Base-by-base conservation (phyloP, 441 rosid genomes). In the Bocquillonia castaneifolia region DNA sequence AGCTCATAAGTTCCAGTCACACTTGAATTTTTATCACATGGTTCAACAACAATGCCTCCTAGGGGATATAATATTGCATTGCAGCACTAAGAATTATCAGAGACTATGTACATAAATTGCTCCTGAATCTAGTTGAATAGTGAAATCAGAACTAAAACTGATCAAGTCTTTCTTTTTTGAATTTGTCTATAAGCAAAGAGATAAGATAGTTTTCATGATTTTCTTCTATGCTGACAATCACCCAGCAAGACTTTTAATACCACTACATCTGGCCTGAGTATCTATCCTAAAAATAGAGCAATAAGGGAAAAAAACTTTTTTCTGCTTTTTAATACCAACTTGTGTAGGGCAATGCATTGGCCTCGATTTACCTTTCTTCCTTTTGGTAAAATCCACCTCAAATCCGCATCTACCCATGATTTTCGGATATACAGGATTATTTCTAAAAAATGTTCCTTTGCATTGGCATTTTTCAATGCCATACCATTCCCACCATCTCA, bases 211-310 rank as follows among this genome's bases (percentile, higher is more conserved):
- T 37, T 31, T 56, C 12, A 39, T 55, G 15, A 12, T 42, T 53
- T 37, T 65, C 53, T n/a, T 10, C 18, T 18, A 29, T 13, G 2
- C 47, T 17, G 31, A 53, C 53, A 13, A 55, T 40, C 70, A 66
- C 31, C 17, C 15, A 54, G 12, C 12, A 54, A 29, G 12, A n/a
- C 52, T 28, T 40, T 10, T 12, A 55, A 18, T 17, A 14, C 55
- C 34, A 23, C 52, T 25, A 59, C 60, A 53, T 52, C 60, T 66
- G 60, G 50, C 20, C 29, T 13, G 44, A 56, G 13, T 44, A 28
- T 40, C 40, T 12, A 25, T 66, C n/a, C 50, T 55, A 13, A n/a
- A 8, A 45, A 42, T n/a, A 6, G 9, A 18, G 14, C 12, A 10
- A 26, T 31, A 9, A 10, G 10, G 15, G 29, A 55, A 26, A 40